Evolutionary conservation across 192 early-diverging fungal genomes (phyloP).

Genomic region (Haplosporangium gracile): DNA sequence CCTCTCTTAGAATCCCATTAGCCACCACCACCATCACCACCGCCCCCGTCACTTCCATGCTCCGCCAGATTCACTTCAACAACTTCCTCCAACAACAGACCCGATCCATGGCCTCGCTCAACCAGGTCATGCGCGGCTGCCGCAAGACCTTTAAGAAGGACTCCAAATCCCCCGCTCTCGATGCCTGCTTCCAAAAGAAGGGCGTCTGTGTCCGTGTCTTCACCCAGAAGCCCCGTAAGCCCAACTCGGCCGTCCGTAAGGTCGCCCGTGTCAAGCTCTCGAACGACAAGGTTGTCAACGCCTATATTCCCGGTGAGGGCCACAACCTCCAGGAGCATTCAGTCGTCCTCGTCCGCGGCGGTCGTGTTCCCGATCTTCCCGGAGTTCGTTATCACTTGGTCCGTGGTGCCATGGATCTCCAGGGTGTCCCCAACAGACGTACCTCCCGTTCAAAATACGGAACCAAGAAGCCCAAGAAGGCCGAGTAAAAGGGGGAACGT

Average conservation of each 20-base stretch:
- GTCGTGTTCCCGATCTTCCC: slow-evolving; percentile 96
- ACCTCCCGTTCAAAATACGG: slow-evolving; percentile 95
- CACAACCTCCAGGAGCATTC: slow-evolving; percentile 99
- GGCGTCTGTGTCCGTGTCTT: slow-evolving; percentile 97
- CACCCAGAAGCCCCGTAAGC: slow-evolving; percentile 97
- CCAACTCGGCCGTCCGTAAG: slow-evolving; percentile 97
- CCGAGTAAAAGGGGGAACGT: slow-evolving; percentile 19
- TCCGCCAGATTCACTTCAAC: slow-evolving; percentile 26
- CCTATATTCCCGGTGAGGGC: slow-evolving; percentile 98
- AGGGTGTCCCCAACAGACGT: slow-evolving; percentile 89
- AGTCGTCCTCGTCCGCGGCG: slow-evolving; percentile 94
- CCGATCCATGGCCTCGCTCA: slow-evolving; percentile 86
- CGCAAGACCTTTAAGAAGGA: slow-evolving; percentile 78
- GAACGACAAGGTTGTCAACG: slow-evolving; percentile 92
- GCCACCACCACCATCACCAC: slow-evolving; percentile 4
- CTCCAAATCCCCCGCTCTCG: slow-evolving; percentile 86
- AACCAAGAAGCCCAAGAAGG: slow-evolving; percentile 78
- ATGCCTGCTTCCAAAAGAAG: slow-evolving; percentile 88
- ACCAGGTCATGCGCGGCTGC: slow-evolving; percentile 90
- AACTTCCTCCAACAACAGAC: slow-evolving; percentile 33
- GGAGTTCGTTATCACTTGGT: slow-evolving; percentile 97
- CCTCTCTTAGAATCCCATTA: slow-evolving; percentile 25
- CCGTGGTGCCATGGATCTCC: slow-evolving; percentile 93
- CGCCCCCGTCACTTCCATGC: slow-evolving; percentile 18
- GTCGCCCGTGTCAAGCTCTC: slow-evolving; percentile 92